Evolutionary conservation across 2,329 filamentous ascomycete species (phyloP), one percentile per base, ranked within the genome.

Genomic region (Xylaria arbuscula): DNA sequence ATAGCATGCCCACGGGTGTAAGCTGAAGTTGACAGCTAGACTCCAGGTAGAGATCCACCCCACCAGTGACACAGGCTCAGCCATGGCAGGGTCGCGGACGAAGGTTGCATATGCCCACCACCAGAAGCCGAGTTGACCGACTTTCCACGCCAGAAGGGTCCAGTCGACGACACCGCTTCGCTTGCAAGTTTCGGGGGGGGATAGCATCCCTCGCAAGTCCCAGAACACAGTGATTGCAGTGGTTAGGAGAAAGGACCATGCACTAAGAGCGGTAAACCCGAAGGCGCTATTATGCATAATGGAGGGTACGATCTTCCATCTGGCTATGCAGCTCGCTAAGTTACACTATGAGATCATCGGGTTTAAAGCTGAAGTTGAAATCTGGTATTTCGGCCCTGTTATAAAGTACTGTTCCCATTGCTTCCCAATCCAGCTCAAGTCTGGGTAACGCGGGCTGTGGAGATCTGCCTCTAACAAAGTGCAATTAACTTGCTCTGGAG

Each of bases 391-490:
- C 45, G 45, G 45, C 45, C 45, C 45, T 19, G 45, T 47, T 47
- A 47, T 47, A n/a, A 47, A 47, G 45, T 47, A 47, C 45, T 47
- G 45, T 17, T 47, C 45, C 45, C 45, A 19, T n/a, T 47, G 45
- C 45, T 47, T 47, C 45, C 45, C 45, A 47, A 47, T 47, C 45
- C 45, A 47, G 45, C 45, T 47, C 45, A 47, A 47, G 45, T 47
- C 45, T 8, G 45, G 45, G 45, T 47, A 47, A 47, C 45, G 45
- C 45, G 45, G 22, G 45, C 22, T 8, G 45, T 47, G 17, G 45
- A 47, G 45, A 47, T 47, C 45, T 6, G 45, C 45, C 45, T 47
- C 45, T 8, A 19, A 47, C 17, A 47, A 47, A 47, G 45, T 47
- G 45, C 45, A 47, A 47, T 47, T 47, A 47, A 47, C 45, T 19